Evolutionary conservation across 495 filamentous ascomycete genomes (phyloP), one percentile per base, ranked within the genome.

Genomic region (Talaromyces ruber): DNA sequence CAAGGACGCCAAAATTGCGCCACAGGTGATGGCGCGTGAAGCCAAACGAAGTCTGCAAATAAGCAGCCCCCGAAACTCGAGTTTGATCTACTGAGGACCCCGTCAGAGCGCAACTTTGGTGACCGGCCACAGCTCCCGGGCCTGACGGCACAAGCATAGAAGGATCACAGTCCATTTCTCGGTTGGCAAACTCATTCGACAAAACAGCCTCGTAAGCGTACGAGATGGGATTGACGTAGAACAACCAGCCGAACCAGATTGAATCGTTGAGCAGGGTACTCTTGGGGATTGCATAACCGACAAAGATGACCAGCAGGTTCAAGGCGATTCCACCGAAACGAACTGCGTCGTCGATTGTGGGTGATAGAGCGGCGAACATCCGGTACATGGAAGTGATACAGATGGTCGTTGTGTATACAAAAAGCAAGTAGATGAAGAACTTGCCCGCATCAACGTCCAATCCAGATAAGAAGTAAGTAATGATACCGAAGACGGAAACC

Each of bases 161-260:
- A 6, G 84, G 74, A 21, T 78, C 75, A 67, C 88, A 92, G 32
- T 81, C 64, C 83, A 92, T 84, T 6, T 72, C 61, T 3, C 80
- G 77, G 52, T 70, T 77, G 60, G 81, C 67, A 61, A 93, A 89
- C 65, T 95, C 90, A 63, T 88, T 90, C 3, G 82, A 70, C 50
- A 91, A 68, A 30, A 91, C 83, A 1, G 81, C 82, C 66, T 92
- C 90, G 59, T 90, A 93, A 14, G 83, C 81, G 68, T 92, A 95
- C 2, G 83, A 76, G 30, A 93, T 71, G 0, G 91, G 91, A 64
- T 93, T 89, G 67, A 95, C 76, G 64, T 84, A 88, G 60, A 81
- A 81, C 2, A 94, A 71, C 91, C 91, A 96, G 28, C 82, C 79
- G 65, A 93, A 90, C 92, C 92, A 96, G 45, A 90, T 85, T 43